These are phyloP conservation scores for Closterium sp. DNA, from an alignment of 139 green algal species.

Conservation along the genomic window DNA sequence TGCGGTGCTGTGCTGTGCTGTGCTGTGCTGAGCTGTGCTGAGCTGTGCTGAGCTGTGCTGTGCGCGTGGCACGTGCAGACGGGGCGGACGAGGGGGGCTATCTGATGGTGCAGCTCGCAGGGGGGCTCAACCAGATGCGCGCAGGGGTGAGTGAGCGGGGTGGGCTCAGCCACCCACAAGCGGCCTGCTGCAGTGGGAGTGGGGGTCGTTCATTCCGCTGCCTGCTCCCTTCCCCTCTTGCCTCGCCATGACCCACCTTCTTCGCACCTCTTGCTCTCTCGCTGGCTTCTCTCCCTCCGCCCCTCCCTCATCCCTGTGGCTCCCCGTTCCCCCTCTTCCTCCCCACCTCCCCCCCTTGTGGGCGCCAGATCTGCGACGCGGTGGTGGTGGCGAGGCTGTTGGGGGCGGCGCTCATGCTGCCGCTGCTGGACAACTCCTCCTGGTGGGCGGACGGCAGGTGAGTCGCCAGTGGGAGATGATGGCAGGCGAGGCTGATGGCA, in stretches of 20 bases:
- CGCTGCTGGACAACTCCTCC: constrained; percentile 12
- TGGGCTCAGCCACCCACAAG: no score
- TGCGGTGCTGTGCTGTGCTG: no score
- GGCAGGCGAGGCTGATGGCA: no score
- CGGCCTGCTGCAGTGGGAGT: no score
- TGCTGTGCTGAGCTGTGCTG: no score
- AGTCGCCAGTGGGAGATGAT: neutral
- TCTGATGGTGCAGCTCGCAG: constrained; percentile 7
- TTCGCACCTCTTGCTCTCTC: neutral
- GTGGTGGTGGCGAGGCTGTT: constrained; percentile 29
- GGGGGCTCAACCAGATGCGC: constrained; percentile 31
- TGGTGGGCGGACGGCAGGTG: constrained; percentile 32
- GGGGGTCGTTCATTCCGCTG: neutral
- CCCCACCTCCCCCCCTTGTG: neutral
- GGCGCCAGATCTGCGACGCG: constrained; percentile 13
- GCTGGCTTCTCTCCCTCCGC: neutral
- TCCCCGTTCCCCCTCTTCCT: neutral
- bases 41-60: no score
- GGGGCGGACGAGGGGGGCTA: neutral
- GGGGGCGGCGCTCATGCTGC: constrained; percentile 14
- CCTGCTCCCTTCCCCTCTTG: neutral
- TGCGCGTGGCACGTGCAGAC: neutral
- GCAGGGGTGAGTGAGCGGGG: constrained; percentile 19
- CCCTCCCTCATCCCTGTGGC: neutral
- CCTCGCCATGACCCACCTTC: neutral